Conservation (phyloP, 306 rosid species). For the Leucaena leucocephala region DNA sequence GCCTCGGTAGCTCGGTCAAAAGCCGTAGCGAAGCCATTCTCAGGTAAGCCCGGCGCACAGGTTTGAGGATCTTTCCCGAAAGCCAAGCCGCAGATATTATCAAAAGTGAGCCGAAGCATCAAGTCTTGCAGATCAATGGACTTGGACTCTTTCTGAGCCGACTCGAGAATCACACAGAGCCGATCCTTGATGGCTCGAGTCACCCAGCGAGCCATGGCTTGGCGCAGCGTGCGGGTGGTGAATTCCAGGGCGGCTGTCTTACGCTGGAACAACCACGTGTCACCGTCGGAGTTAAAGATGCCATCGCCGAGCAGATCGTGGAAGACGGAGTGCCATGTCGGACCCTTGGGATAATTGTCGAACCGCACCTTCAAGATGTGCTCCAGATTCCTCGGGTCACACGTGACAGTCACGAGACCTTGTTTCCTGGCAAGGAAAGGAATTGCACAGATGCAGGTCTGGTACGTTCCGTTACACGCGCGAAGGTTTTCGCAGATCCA, state of each 20-base stretch:
- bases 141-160: constrained; percentile 52
- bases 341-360: constrained; percentile 91
- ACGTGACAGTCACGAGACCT: constrained; percentile 98
- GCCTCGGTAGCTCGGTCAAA: constrained; percentile 91
- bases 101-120: constrained; percentile 83
- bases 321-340: constrained; percentile 92
- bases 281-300: constrained; percentile 88
- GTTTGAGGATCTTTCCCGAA: constrained; percentile 83
- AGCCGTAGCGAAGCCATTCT: constrained; percentile 68
- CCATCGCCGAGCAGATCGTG: constrained; percentile 90
- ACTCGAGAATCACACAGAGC: constrained; percentile 58
- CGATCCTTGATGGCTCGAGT: constrained; percentile 81
- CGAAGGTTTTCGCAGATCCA: constrained; percentile 95
- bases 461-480: constrained; percentile 96
- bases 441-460: constrained; percentile 92
- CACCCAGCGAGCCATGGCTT: constrained; percentile 97
- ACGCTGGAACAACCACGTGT: constrained; percentile 93
- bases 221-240: constrained; percentile 84
- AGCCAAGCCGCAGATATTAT: constrained; percentile 89
- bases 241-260: constrained; percentile 93
- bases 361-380: constrained; percentile 84
- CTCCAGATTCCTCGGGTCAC: constrained; percentile 88
- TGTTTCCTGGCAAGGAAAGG: constrained; percentile 82
- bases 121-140: constrained; percentile 77
- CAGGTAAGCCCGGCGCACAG: constrained; percentile 58